Percentiles rank a stretch among this genome's conserved stretches.
These are phyloP conservation scores for Mycena rebaudengoi DNA, from an alignment of 768 basidiomycete species.

Conservation along the genomic window DNA sequence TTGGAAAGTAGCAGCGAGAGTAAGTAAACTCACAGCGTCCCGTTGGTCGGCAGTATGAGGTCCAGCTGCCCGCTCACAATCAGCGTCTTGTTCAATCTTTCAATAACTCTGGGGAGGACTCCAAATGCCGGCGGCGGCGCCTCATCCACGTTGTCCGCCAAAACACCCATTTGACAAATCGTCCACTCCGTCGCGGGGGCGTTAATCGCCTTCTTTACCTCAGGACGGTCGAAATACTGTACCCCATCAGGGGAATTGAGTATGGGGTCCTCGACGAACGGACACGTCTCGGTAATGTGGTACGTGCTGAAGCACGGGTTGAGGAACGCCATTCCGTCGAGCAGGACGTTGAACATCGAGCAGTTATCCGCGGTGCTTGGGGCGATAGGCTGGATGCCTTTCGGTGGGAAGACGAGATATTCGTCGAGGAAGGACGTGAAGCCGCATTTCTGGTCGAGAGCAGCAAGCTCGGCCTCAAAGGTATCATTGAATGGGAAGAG, in stretches of 20 bases:
- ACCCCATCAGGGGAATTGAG: background rate
- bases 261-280: background rate
- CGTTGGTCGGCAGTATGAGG: background rate
- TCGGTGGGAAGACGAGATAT: background rate
- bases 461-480: background rate
- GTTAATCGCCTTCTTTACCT: background rate
- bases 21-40: background rate
- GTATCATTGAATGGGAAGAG: constrained; percentile 1
- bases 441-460: background rate
- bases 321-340: background rate
- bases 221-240: background rate
- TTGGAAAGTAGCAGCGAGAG: background rate
- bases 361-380: background rate
- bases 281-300: background rate
- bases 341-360: background rate
- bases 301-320: background rate
- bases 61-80: constrained; percentile 1
- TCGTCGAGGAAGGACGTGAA: constrained; percentile 1
- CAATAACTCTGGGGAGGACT: background rate
- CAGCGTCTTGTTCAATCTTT: background rate
- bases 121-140: background rate
- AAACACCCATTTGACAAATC: background rate
- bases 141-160: background rate
- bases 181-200: background rate
- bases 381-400: background rate